These are phyloP conservation scores for Knufia fluminis DNA, from an alignment of 2,329 filamentous ascomycete species.

Conservation along the genomic window DNA sequence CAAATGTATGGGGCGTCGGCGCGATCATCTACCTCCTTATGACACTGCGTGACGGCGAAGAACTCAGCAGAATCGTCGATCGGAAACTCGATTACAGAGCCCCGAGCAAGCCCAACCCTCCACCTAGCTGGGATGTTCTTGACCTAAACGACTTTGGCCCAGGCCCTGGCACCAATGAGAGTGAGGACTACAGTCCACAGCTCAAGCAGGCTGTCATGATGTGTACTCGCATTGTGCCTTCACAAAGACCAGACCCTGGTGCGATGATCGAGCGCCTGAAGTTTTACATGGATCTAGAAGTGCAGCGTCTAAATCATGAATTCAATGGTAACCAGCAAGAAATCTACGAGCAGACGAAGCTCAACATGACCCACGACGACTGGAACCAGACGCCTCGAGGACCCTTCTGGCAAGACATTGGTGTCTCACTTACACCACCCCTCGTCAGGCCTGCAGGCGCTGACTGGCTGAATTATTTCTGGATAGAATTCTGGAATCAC, in stretches of 20 bases:
- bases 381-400: constrained; percentile 7
- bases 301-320: background rate
- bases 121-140: too few relatives aligned
- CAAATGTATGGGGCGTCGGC: constrained; percentile 1
- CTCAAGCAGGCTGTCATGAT: too few relatives aligned
- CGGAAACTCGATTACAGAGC: background rate
- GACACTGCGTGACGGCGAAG: constrained; percentile 10
- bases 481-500: too few relatives aligned
- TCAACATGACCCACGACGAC: background rate
- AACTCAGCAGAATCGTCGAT: constrained; percentile 8
- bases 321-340: background rate
- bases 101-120: background rate
- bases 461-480: too few relatives aligned
- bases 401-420: background rate
- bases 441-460: too few relatives aligned
- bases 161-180: too few relatives aligned
- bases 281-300: background rate
- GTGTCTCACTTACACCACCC: background rate
- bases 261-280: background rate
- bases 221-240: background rate
- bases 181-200: too few relatives aligned
- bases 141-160: too few relatives aligned
- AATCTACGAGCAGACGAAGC: background rate
- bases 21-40: constrained; percentile 1
- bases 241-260: background rate